Percentiles rank a stretch among this genome's conserved stretches.
These are phyloP conservation scores for Fusarium hainanense DNA, from an alignment of 2,329 filamentous ascomycete species.

Conservation along the genomic window DNA sequence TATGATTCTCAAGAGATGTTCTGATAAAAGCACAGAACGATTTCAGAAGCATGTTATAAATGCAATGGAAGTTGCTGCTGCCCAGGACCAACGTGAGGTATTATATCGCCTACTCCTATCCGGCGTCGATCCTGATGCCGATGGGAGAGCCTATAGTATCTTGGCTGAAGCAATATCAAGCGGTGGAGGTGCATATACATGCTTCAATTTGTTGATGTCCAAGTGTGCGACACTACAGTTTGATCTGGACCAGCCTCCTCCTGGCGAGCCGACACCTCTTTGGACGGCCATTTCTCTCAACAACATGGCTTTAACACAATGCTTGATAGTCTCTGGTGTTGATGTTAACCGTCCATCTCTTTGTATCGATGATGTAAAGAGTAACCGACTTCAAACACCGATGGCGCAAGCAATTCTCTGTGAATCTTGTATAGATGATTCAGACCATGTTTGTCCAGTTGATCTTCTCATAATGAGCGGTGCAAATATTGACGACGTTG, in stretches of 20 bases:
- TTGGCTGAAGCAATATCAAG: neutral
- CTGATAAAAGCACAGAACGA: accelerated
- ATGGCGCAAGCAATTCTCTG: neutral
- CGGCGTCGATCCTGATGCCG: neutral
- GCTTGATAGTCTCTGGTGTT: neutral
- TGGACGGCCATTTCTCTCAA: accelerated
- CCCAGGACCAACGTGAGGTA: accelerated
- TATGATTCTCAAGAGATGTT: neutral
- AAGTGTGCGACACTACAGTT: neutral
- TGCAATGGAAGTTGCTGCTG: neutral
- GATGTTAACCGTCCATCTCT: neutral
- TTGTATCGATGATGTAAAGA: accelerated
- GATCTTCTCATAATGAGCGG: neutral
- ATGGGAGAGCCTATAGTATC: neutral
- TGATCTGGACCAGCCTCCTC: neutral
- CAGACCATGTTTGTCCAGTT: neutral
- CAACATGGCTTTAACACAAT: neutral
- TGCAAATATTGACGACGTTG: neutral
- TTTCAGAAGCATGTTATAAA: neutral
- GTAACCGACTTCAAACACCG: accelerated
- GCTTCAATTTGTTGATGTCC: neutral
- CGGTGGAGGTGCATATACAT: accelerated
- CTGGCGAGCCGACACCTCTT: neutral
- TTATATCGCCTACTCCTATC: neutral
- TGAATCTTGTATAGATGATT: no score